Evolutionary conservation across 352 stramenopile species (phyloP).

Genomic region (Blastocystis sp.): DNA sequence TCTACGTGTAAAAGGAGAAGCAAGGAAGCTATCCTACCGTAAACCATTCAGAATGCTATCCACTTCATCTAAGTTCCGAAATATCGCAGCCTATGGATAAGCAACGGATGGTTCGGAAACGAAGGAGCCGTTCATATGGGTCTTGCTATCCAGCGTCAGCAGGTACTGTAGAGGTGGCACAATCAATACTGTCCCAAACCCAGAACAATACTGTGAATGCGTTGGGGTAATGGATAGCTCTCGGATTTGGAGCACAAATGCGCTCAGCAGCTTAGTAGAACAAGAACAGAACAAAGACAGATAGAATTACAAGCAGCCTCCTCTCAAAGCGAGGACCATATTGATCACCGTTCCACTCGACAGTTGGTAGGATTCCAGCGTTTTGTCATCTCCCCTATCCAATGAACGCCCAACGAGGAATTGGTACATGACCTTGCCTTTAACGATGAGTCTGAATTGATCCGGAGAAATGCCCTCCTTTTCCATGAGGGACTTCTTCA

Average conservation of each 20-base stretch:
- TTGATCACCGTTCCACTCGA: slow-evolving; percentile 69
- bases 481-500: slow-evolving; percentile 68
- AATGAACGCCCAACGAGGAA: not conserved
- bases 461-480: slow-evolving; percentile 68
- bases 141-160: not conserved
- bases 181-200: slow-evolving; percentile 13
- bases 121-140: not conserved
- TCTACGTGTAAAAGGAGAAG: too few relatives aligned
- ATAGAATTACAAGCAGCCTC: slow-evolving; percentile 38
- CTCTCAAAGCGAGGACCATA: slow-evolving; percentile 68
- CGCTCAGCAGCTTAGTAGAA: slow-evolving; percentile 5
- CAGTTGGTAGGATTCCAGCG: slow-evolving; percentile 56
- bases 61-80: not conserved
- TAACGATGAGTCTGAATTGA: slow-evolving; percentile 68
- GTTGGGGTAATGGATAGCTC: not conserved
- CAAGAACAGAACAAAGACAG: slow-evolving; percentile 34
- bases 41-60: not conserved
- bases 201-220: not conserved
- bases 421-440: slow-evolving; percentile 65
- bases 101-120: not conserved
- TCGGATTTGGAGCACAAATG: not conserved
- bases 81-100: not conserved
- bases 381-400: slow-evolving; percentile 63
- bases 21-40: not conserved
- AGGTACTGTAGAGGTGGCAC: too few relatives aligned